Evolutionary conservation across 1,139 yeast genomes (phyloP), one percentile per base, ranked within the genome.

Genomic region (Scheffersomyces stambukii): DNA sequence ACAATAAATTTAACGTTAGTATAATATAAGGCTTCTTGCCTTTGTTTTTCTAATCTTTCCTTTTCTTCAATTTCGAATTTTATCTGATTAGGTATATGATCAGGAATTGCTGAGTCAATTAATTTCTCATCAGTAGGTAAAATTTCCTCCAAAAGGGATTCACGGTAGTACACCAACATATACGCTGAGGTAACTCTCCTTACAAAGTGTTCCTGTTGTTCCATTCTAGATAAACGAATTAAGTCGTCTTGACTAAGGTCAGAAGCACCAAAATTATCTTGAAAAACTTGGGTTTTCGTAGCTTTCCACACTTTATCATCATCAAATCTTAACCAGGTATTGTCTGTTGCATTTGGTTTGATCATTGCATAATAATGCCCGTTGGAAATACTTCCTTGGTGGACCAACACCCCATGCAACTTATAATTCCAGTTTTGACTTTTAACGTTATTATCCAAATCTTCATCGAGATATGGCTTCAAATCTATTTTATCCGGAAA

Each of bases 331-430:
- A 75, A 80, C 99, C 98, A 93, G 13, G 75, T 63, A 32, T 79
- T 77, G 23, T 73, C 72, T 7, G 45, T 30, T 1, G 74, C 64
- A 20, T 70, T 70, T 2, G 98, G 97, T 51, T 81, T 88, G 32
- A 93, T 79, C 76, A 91, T 72, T 0, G 98, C 93, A 51, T 91
- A 91, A 54, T 91, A 91, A 51, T 91, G 99, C 14, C 99, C 99
- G 30, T 91, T 85, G 13, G 95, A 84, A 31, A 91, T 81, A 48
- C 89, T 95, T 37, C 99, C 99, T 30, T 89, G 83, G 52, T 91
- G 99, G 5, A 91, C 97, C 35, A 91, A 65, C 2, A 93, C 98
- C 7, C 96, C 96, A 52, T 91, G 96, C 24, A 91, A 61, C 33
- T 77, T 78, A 53, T 91, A 91, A 23, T 66, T 77, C 78, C 91